Percentiles rank a stretch among this genome's conserved stretches.
phyloP scores from a whole-genome alignment of 192 early-diverging fungal species.

The Coemansia asiatica region DNA sequence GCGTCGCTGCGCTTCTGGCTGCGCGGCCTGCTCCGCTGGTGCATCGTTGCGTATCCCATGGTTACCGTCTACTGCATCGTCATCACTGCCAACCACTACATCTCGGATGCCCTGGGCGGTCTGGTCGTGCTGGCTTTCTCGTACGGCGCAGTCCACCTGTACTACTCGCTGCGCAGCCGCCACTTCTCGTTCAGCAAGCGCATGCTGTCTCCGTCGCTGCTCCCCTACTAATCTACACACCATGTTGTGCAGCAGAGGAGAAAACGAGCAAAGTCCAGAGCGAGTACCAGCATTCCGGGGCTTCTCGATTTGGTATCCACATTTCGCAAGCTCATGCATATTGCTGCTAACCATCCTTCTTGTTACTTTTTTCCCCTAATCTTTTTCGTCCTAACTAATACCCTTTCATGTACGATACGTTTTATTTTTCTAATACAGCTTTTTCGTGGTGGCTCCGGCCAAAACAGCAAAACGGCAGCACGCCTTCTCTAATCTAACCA shows the following conservation, averaged over 20 bases:
- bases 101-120: constrained; percentile 49
- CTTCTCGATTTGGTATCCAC: too few species aligned
- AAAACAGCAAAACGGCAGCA: too few species aligned
- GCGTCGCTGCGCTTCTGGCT: constrained; percentile 41
- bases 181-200: constrained; percentile 19
- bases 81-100: constrained; percentile 54
- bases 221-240: constrained; percentile 20
- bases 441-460: too few species aligned
- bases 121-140: constrained; percentile 47
- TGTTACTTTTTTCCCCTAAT: constrained; percentile 3
- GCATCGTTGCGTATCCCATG: constrained; percentile 45
- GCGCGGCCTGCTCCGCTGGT: constrained; percentile 47
- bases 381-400: background rate
- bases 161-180: constrained; percentile 34
- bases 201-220: constrained; percentile 9
- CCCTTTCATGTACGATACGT: constrained; percentile 2
- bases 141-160: constrained; percentile 41
- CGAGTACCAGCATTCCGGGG: too few species aligned
- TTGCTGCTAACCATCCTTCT: background rate
- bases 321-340: background rate
- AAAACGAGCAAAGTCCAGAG: background rate
- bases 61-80: constrained; percentile 56
- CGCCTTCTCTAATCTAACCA: background rate
- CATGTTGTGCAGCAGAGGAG: background rate
- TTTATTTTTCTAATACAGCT: constrained; percentile 1